Percentiles rank a stretch among this genome's conserved stretches.
These are phyloP conservation scores for Fragilaria crotonensis DNA, from an alignment of 108 stramenopile species.

Conservation along the genomic window DNA sequence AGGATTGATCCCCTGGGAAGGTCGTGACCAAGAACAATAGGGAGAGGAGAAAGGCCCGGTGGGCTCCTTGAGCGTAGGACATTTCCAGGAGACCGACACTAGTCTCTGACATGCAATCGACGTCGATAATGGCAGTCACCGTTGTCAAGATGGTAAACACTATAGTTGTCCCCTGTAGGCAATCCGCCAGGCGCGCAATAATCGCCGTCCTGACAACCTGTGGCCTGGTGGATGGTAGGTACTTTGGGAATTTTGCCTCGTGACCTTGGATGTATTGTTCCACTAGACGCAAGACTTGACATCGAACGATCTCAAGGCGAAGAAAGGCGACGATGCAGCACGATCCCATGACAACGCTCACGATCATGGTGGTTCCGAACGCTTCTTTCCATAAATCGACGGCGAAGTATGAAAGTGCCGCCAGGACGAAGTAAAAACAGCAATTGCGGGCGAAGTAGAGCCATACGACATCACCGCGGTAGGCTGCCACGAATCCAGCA, in stretches of 20 bases:
- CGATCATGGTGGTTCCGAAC: neutral
- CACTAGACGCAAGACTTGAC: neutral
- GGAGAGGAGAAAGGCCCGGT: constrained; percentile 3
- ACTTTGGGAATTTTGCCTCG: neutral
- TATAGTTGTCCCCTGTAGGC: neutral
- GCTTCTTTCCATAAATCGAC: neutral
- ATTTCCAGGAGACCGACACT: neutral
- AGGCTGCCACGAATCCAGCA: constrained; percentile 5
- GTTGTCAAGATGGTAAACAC: neutral
- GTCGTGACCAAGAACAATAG: constrained; percentile 2
- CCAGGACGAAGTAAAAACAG: constrained; percentile 3
- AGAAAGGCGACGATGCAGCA: neutral
- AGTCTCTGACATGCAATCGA: neutral
- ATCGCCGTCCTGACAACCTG: neutral
- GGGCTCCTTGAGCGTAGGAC: constrained; percentile 3
- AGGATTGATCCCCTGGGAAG: neutral
- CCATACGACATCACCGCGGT: constrained; percentile 4
- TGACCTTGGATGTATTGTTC: neutral
- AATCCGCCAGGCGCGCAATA: neutral
- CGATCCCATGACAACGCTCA: neutral
- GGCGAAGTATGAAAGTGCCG: constrained; percentile 1
- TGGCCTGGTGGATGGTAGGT: neutral
- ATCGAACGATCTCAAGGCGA: neutral
- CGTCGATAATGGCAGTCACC: neutral
- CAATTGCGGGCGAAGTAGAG: constrained; percentile 10